Evolutionary conservation across 2,329 filamentous ascomycete species (phyloP).

Genomic region (Calonectria henricotiae): DNA sequence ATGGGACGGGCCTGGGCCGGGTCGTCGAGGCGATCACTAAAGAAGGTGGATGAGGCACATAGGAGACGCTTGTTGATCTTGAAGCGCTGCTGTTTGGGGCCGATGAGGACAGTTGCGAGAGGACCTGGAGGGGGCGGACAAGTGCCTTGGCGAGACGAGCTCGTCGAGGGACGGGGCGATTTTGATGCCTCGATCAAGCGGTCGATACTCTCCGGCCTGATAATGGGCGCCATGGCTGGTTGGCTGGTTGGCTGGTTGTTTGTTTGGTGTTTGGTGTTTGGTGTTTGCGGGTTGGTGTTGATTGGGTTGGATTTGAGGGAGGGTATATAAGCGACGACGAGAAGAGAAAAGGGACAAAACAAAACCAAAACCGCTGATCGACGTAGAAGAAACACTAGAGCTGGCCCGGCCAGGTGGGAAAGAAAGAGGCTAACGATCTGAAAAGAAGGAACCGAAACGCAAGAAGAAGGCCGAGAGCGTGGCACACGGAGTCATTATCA

Average conservation of each 20-base stretch:
- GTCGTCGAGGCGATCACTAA: conserved; percentile 64
- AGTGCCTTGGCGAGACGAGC: conserved; percentile 48
- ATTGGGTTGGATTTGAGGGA: not conserved
- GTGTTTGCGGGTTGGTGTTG: conserved; percentile 2
- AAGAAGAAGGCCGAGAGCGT: conserved; percentile 44
- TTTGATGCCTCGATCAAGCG: conserved; percentile 45
- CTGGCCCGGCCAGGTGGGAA: conserved; percentile 49
- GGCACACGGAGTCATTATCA: conserved; percentile 49
- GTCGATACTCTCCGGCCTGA: conserved; percentile 47
- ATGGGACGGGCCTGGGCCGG: conserved; percentile 51
- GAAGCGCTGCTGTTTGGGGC: conserved; percentile 62
- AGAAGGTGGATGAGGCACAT: conserved; percentile 66
- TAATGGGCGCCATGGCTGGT: conserved; percentile 48
- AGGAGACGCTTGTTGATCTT: conserved; percentile 64
- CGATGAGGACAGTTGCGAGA: conserved; percentile 61
- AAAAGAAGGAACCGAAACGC: conserved; percentile 48
- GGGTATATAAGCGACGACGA: conserved; percentile 12
- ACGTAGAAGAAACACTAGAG: conserved; percentile 33
- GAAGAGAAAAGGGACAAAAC: conserved; percentile 25
- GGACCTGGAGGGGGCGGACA: conserved; percentile 47
- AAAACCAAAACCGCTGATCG: conserved; percentile 33
- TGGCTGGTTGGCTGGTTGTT: conserved; percentile 24
- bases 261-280: conserved; percentile 20
- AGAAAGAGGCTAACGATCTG: conserved; percentile 39
- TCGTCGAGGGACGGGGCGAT: conserved; percentile 34